Evolutionary conservation across 1,284 basidiomycete species (phyloP).

Genomic region (Leccinum fuscescens): DNA sequence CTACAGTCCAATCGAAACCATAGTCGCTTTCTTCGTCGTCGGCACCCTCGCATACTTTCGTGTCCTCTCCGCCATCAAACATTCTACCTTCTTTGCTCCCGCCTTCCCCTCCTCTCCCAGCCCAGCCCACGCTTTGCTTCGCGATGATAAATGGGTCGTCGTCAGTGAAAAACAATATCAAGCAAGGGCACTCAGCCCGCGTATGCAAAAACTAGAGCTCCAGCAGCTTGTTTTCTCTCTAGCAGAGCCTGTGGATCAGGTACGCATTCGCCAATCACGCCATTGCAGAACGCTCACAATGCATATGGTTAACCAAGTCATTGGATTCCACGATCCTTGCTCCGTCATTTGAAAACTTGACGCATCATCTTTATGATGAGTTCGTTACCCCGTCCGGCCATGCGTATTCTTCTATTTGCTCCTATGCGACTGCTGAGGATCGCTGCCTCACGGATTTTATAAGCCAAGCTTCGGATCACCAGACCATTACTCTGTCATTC

Average conservation of each 20-base stretch:
- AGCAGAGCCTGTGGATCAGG: constrained; percentile 38
- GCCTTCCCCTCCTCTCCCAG: constrained; percentile 46
- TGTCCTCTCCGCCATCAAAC: constrained; percentile 81
- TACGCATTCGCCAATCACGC: constrained; percentile 21
- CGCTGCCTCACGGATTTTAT: constrained; percentile 45
- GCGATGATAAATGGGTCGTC: constrained; percentile 53
- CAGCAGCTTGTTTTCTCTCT: constrained; percentile 64
- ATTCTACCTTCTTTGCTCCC: constrained; percentile 66
- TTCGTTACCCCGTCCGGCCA: constrained; percentile 42
- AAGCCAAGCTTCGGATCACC: constrained; percentile 37
- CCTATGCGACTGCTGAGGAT: constrained; percentile 26
- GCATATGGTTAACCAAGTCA: constrained; percentile 9
- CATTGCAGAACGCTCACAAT: constrained; percentile 6
- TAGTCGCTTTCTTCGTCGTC: constrained; percentile 83
- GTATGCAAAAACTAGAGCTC: constrained; percentile 49
- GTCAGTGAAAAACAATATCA: constrained; percentile 52
- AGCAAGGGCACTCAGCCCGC: constrained; percentile 34
- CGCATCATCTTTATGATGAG: constrained; percentile 44
- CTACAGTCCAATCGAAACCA: constrained; percentile 76
- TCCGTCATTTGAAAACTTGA: constrained; percentile 47
- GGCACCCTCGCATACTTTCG: constrained; percentile 92
- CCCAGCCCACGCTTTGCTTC: constrained; percentile 53
- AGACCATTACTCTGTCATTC: constrained; percentile 62
- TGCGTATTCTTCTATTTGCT: constrained; percentile 38
- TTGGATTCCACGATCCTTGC: constrained; percentile 34